phyloP scores from a whole-genome alignment of 768 basidiomycete genomes.

The Cystobasidium ongulense region DNA sequence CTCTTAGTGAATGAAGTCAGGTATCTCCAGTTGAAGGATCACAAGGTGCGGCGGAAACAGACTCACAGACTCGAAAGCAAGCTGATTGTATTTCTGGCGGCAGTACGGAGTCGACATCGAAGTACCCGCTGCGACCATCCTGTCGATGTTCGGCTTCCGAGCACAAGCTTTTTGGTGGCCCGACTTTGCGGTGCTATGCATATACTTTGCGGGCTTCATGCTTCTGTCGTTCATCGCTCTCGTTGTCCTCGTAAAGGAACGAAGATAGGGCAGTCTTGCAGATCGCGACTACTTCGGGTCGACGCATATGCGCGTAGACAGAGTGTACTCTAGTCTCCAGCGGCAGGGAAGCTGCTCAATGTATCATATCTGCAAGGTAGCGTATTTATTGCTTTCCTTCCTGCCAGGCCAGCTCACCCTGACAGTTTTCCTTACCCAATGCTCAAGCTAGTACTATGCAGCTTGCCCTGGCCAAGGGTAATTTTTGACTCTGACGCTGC shows the following conservation, averaged over 20 bases:
- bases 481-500: not conserved
- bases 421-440: no score
- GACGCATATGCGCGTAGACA: not conserved
- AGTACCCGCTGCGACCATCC: slow-evolving; percentile 87
- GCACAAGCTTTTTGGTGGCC: slow-evolving; percentile 93
- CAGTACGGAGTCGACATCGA: slow-evolving; percentile 96
- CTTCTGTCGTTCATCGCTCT: slow-evolving; percentile 42
- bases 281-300: no score
- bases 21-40: slow-evolving; percentile 84
- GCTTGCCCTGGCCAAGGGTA: no score
- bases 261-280: slow-evolving; percentile 35
- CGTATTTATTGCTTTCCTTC: not conserved
- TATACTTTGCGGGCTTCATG: slow-evolving; percentile 77
- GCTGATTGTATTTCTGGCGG: slow-evolving; percentile 18
- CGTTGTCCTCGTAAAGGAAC: slow-evolving; percentile 36
- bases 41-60: slow-evolving; percentile 45
- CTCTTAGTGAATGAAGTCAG: slow-evolving; percentile 95
- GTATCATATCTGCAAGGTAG: not conserved
- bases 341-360: no score
- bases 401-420: no score
- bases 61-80: not conserved
- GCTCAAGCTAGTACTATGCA: no score
- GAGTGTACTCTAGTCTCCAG: no score
- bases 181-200: slow-evolving; percentile 72
- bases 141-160: slow-evolving; percentile 85